Percentiles rank a stretch among this genome's conserved stretches.
Conservation (phyloP, 1,284 basidiomycete genomes). For the Puccinia novopanici region DNA sequence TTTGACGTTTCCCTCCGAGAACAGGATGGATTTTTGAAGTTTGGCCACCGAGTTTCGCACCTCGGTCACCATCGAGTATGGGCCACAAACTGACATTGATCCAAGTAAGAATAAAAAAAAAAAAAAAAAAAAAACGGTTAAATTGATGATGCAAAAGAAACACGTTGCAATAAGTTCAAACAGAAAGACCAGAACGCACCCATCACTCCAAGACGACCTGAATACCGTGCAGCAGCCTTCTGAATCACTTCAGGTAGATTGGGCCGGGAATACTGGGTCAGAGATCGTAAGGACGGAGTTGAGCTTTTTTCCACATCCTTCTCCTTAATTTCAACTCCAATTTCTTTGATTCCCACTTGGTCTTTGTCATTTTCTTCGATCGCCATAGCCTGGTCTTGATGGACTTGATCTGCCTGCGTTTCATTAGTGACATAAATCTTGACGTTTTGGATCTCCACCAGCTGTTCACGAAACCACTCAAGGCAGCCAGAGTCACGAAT, state of each 20-base stretch:
- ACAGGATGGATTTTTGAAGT: constrained; percentile 57
- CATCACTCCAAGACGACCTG: constrained; percentile 37
- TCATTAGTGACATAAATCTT: constrained; percentile 35
- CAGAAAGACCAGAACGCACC: constrained; percentile 24
- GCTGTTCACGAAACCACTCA: constrained; percentile 34
- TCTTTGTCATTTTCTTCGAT: constrained; percentile 12
- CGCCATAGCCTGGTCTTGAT: neutral
- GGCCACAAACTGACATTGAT: constrained; percentile 61
- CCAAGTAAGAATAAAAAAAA: no score
- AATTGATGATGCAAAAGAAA: no score
- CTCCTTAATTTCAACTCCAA: neutral
- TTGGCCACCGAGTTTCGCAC: constrained; percentile 60
- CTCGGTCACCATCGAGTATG: constrained; percentile 59
- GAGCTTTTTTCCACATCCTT: neutral
- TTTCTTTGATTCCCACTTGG: neutral
- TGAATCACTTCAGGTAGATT: constrained; percentile 4
- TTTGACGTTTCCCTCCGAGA: constrained; percentile 16
- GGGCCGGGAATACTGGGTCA: constrained; percentile 6
- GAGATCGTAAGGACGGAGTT: neutral
- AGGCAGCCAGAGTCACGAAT: neutral
- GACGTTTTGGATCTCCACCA: constrained; percentile 10
- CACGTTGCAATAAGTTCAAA: neutral
- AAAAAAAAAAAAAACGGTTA: no score
- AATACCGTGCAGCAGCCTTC: neutral
- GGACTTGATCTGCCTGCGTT: neutral